Conservation (phyloP, 345 rosid species). For the Brassica napus region DNA sequence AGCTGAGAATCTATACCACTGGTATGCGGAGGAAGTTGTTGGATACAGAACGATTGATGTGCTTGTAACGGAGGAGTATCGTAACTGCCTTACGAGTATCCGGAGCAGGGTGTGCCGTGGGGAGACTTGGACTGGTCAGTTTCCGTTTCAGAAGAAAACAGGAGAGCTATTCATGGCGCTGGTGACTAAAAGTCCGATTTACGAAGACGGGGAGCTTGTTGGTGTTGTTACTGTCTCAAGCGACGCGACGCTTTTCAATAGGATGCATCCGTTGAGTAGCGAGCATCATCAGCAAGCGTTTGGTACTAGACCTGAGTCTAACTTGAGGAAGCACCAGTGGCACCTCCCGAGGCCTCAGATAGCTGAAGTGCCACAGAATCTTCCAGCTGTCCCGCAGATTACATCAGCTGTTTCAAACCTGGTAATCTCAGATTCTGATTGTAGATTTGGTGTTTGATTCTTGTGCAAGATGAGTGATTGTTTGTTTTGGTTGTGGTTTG, state of each 20-base stretch:
- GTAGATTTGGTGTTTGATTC: not conserved
- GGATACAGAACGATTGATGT: constrained; percentile 56
- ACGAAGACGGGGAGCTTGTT: constrained; percentile 62
- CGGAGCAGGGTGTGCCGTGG: constrained; percentile 52
- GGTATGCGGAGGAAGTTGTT: constrained; percentile 69
- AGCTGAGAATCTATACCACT: constrained; percentile 78
- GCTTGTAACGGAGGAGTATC: constrained; percentile 63
- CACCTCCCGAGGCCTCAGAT: constrained; percentile 57
- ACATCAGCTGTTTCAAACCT: constrained; percentile 73
- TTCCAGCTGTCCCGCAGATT: constrained; percentile 45
- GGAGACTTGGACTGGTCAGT: constrained; percentile 81
- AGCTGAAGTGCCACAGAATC: constrained; percentile 29
- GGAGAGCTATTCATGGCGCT: constrained; percentile 73
- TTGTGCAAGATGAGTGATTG: constrained; percentile 4
- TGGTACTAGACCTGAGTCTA: constrained; percentile 42
- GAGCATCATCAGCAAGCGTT: constrained; percentile 39
- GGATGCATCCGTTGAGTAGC: constrained; percentile 40
- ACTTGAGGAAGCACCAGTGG: constrained; percentile 61
- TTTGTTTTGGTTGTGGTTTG: constrained; percentile 21
- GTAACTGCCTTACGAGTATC: constrained; percentile 43
- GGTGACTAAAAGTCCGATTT: constrained; percentile 66
- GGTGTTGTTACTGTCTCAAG: constrained; percentile 76
- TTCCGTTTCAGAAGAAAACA: constrained; percentile 69
- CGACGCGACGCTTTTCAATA: constrained; percentile 60
- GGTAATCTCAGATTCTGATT: constrained; percentile 47